These are phyloP conservation scores for Silene coronaria DNA, from an alignment of 179 eudicot genomes.

Conservation along the genomic window DNA sequence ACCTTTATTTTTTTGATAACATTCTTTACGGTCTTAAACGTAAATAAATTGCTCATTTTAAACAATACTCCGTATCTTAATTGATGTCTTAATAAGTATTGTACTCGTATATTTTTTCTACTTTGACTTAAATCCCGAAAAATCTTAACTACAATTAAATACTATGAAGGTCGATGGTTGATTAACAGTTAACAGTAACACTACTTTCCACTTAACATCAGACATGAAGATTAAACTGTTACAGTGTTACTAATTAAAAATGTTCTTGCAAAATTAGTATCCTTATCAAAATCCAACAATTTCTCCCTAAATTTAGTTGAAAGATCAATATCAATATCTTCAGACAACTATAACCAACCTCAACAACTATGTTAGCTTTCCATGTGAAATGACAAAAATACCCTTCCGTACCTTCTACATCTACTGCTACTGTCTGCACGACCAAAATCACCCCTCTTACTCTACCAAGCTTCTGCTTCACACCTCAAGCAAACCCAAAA, in stretches of 20 bases:
- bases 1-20: too few relatives aligned
- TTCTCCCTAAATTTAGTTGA: conserved; percentile 9
- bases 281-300: not conserved
- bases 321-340: conserved; percentile 11
- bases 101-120: too few relatives aligned
- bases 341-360: not conserved
- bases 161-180: too few relatives aligned
- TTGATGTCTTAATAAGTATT: too few relatives aligned
- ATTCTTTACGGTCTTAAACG: too few relatives aligned
- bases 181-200: too few relatives aligned
- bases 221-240: not conserved
- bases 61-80: too few relatives aligned
- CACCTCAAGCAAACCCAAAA: conserved; percentile 6
- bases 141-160: too few relatives aligned
- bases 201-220: too few relatives aligned
- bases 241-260: not conserved
- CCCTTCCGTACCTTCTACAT: not conserved
- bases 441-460: conserved; percentile 3
- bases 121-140: too few relatives aligned
- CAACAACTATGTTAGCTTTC: conserved; percentile 11
- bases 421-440: not conserved
- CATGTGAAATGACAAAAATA: not conserved
- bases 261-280: not conserved
- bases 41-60: too few relatives aligned
- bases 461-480: conserved; percentile 13